A percentile compares a stretch with the other conserved stretches of the same genome.
phyloP scores from a whole-genome alignment of 257 asterid species.

The Jasminum sambac region DNA sequence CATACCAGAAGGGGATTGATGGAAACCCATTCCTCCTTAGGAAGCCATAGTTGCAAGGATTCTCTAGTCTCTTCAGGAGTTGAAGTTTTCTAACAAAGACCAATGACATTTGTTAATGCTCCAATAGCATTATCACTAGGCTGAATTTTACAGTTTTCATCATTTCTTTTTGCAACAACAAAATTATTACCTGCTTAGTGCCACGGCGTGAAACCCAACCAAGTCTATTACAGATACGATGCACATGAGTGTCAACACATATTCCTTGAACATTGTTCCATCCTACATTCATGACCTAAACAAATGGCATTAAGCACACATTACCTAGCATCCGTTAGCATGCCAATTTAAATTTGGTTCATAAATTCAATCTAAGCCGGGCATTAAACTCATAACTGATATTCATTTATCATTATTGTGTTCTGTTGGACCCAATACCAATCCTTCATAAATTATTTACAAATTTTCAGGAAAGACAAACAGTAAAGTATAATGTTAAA shows the following conservation, averaged over 20 bases:
- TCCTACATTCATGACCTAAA: constrained; percentile 90
- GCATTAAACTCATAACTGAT: too few relatives aligned
- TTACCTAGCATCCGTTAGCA: neutral
- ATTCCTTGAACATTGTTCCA: constrained; percentile 98
- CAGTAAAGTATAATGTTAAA: constrained; percentile 4
- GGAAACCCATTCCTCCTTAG: constrained; percentile 96
- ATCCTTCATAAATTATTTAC: too few relatives aligned
- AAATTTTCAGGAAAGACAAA: too few relatives aligned
- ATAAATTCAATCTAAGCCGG: too few relatives aligned
- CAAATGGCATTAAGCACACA: neutral
- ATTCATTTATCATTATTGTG: too few relatives aligned
- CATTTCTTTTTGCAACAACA: neutral
- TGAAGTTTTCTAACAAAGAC: constrained; percentile 54
- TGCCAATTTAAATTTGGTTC: too few relatives aligned
- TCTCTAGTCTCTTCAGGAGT: constrained; percentile 86
- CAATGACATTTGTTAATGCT: constrained; percentile 8
- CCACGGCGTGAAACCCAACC: constrained; percentile 93
- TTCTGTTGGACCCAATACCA: too few relatives aligned
- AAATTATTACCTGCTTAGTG: constrained; percentile 59
- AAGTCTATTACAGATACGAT: constrained; percentile 91
- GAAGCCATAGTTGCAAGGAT: constrained; percentile 96
- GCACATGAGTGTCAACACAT: constrained; percentile 98
- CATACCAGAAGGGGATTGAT: constrained; percentile 95
- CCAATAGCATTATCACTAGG: constrained; percentile 3
- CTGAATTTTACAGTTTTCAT: neutral